Evolutionary conservation across 1,284 basidiomycete genomes (phyloP).

Genomic region (Apiotrichum veenhuisii): DNA sequence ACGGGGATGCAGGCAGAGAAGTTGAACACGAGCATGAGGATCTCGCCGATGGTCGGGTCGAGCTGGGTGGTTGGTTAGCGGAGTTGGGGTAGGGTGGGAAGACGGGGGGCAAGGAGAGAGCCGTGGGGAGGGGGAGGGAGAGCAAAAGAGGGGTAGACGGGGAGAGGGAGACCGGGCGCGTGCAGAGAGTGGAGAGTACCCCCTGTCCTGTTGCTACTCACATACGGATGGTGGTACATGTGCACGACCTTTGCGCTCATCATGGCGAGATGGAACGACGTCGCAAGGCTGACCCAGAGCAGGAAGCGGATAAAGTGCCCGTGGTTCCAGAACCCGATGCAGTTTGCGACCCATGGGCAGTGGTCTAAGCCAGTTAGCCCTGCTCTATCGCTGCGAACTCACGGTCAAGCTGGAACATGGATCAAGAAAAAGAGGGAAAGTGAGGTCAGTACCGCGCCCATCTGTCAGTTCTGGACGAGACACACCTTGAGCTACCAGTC

Average conservation of each 20-base stretch:
- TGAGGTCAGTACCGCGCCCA: background rate
- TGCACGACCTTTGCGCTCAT: conserved; percentile 62
- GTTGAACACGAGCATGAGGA: conserved; percentile 83
- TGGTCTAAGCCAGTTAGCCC: conserved; percentile 62
- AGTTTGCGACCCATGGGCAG: conserved; percentile 56
- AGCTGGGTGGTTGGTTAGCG: conserved; percentile 53
- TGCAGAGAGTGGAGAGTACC: no score
- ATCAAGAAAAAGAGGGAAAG: background rate
- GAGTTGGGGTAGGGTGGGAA: background rate
- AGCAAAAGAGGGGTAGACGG: no score
- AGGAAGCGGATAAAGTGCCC: conserved; percentile 89
- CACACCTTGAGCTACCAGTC: conserved; percentile 55
- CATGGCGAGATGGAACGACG: conserved; percentile 72
- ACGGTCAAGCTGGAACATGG: conserved; percentile 41
- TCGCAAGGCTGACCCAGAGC: conserved; percentile 77
- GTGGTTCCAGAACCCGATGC: conserved; percentile 81
- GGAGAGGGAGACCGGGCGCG: no score
- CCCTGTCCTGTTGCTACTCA: conserved; percentile 15
- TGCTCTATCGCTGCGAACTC: conserved; percentile 7
- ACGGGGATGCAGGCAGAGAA: conserved; percentile 82
- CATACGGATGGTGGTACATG: conserved; percentile 49
- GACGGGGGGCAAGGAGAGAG: no score
- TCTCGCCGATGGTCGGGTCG: conserved; percentile 63
- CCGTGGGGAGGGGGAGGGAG: no score
- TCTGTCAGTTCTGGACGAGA: conserved; percentile 33